Base-by-base conservation (phyloP, 805 yeast species). In the Saturnispora hagleri region DNA sequence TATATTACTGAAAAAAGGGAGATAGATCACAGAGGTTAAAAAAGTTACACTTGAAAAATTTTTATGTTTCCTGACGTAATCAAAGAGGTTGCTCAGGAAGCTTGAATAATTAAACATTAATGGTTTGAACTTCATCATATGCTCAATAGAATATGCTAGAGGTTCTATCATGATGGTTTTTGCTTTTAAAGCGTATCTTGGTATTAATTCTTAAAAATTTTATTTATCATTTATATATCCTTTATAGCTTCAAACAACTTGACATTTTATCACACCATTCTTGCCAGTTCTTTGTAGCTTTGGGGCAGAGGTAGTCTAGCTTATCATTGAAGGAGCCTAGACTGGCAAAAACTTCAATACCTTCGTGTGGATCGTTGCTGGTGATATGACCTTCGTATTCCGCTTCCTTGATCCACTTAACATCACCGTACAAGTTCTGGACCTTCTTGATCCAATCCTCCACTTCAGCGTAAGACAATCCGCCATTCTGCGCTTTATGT, bases 401-500 rank as follows among this genome's bases (percentile, higher is more conserved):
- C 3, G 57, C 54, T 27, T 76, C 78, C 35, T 76, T 69, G 50
- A 79, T 73, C 91, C 95, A 86, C 42, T 76, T 73, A 55, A 77
- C 81, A 46, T 77, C 77, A 28, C 73, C 72, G 35, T 84, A 71
- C 51, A 83, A 64, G 43, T 74, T 77, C 43, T 74, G 74, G 0
- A 82, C 80, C 26, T 82, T 65, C 13, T 69, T 74, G 15, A 78
- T 67, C 76, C 86, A 81, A 18, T 73, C 69, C 17, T 69, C 64
- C 51, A 85, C 65, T 38, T 80, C 84, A 36, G 72, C 65, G 46
- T 72, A 62, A 68, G 74, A 61, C 43, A 75, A 61, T 20, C 80
- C 76, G 17, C 84, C 88, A 58, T 74, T 66, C 57, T 81, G 85
- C 45, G 74, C 66, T 22, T 67, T 66, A 50, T 77, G 76, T 62